These are phyloP conservation scores for Chrysochromulina tobinii DNA, from an alignment of 78 protist genomes.

Conservation along the genomic window DNA sequence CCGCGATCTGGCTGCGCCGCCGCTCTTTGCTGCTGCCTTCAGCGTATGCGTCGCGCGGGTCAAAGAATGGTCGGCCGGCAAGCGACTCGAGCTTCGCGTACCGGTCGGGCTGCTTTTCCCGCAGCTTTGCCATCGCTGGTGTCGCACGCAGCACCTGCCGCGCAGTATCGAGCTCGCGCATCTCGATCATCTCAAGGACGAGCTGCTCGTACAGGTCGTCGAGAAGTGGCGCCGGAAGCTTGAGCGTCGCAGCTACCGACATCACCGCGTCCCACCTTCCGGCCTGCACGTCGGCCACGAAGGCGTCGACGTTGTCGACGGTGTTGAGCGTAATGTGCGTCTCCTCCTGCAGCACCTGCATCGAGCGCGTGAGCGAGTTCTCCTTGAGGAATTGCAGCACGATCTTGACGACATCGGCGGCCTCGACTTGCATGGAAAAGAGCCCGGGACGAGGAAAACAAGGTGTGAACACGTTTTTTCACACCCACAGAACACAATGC, in stretches of 20 bases:
- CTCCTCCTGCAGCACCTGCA: constrained; percentile 53
- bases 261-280: constrained; percentile 86
- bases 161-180: constrained; percentile 48
- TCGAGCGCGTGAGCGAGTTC: background rate
- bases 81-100: constrained; percentile 53
- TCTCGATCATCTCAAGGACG: constrained; percentile 48
- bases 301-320: constrained; percentile 59
- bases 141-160: constrained; percentile 64
- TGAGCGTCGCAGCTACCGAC: constrained; percentile 37
- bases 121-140: constrained; percentile 50
- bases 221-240: constrained; percentile 43
- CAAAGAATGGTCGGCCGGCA: constrained; percentile 33
- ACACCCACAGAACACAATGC: too few species aligned
- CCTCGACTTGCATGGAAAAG: background rate
- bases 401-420: constrained; percentile 29
- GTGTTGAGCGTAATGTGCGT: constrained; percentile 62
- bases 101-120: constrained; percentile 38
- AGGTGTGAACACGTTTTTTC: too few species aligned
- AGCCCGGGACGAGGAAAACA: background rate
- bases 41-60: constrained; percentile 39
- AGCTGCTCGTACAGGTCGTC: constrained; percentile 76
- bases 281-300: constrained; percentile 53
- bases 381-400: constrained; percentile 55
- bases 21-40: constrained; percentile 25
- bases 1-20: background rate